Percentiles rank a stretch among this genome's conserved stretches.
Conservation (phyloP, 176 grass and related monocot genomes). For the Aechmea fasciata region DNA sequence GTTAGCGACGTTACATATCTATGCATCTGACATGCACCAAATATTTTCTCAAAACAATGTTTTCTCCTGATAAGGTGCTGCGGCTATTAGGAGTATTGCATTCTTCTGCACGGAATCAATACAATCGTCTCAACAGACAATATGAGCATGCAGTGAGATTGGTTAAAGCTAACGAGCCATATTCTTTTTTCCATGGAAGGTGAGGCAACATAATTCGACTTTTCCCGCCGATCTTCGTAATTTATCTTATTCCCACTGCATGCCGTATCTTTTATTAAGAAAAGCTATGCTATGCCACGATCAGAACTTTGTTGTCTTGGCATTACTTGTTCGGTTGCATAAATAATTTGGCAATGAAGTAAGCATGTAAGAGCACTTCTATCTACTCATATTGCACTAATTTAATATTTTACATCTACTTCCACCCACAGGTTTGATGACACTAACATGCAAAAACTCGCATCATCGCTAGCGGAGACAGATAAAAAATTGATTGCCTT, state of each 20-base stretch:
- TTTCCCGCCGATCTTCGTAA: neutral
- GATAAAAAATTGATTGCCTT: conserved; percentile 16
- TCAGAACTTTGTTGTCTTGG: no score
- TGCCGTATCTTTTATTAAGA: no score
- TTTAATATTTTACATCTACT: neutral
- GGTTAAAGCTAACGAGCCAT: neutral
- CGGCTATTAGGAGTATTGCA: neutral
- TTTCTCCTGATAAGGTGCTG: neutral
- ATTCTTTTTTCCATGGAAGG: neutral
- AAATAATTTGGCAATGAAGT: no score
- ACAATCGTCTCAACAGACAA: neutral
- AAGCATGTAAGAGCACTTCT: no score
- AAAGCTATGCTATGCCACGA: no score
- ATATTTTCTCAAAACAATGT: neutral
- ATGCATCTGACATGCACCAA: no score
- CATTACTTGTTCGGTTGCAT: no score
- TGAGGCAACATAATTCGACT: neutral
- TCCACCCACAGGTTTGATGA: conserved; percentile 22
- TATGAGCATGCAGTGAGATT: neutral
- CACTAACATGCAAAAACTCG: conserved; percentile 24
- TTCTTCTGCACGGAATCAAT: neutral
- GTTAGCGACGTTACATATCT: neutral
- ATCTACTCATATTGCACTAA: no score
- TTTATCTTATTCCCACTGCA: neutral
- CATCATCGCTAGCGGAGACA: neutral